phyloP scores from a whole-genome alignment of 768 basidiomycete species.

The Melanogaster broomeanus region DNA sequence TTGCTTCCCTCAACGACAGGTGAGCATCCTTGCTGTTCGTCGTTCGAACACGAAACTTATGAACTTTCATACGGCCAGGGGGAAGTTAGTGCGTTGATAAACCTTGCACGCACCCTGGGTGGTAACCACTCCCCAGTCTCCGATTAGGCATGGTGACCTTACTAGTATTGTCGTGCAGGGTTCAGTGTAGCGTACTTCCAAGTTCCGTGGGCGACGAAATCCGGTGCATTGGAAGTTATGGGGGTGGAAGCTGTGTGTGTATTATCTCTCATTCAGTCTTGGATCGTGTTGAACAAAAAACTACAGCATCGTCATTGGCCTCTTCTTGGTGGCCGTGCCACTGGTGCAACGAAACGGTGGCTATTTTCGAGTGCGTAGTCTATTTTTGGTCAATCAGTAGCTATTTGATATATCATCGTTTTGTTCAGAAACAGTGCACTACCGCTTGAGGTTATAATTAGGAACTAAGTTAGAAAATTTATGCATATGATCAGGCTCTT shows the following conservation, averaged over 20 bases:
- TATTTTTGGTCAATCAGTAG: background rate
- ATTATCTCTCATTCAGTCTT: background rate
- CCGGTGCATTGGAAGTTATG: constrained; percentile 36
- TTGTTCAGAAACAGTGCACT: constrained; percentile 21
- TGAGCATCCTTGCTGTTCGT: constrained; percentile 2
- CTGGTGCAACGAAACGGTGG: constrained; percentile 36
- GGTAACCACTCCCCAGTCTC: constrained; percentile 19
- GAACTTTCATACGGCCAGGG: constrained; percentile 25
- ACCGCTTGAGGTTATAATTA: background rate
- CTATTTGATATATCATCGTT: background rate
- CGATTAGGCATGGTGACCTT: background rate
- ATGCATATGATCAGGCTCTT: no score
- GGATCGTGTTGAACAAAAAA: background rate
- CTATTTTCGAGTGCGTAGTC: constrained; percentile 33
- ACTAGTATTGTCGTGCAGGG: constrained; percentile 18
- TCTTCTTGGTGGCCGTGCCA: constrained; percentile 40
- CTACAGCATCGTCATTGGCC: constrained; percentile 30
- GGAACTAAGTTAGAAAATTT: no score
- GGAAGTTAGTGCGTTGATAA: constrained; percentile 46
- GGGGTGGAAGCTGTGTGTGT: constrained; percentile 42
- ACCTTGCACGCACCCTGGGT: constrained; percentile 37
- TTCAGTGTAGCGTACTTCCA: constrained; percentile 44
- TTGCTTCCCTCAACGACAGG: constrained; percentile 37
- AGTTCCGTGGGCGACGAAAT: constrained; percentile 39
- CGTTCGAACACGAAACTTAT: background rate